Evolutionary conservation across 2,329 filamentous ascomycete species (phyloP).

Genomic region (Hypoxylon sp.): DNA sequence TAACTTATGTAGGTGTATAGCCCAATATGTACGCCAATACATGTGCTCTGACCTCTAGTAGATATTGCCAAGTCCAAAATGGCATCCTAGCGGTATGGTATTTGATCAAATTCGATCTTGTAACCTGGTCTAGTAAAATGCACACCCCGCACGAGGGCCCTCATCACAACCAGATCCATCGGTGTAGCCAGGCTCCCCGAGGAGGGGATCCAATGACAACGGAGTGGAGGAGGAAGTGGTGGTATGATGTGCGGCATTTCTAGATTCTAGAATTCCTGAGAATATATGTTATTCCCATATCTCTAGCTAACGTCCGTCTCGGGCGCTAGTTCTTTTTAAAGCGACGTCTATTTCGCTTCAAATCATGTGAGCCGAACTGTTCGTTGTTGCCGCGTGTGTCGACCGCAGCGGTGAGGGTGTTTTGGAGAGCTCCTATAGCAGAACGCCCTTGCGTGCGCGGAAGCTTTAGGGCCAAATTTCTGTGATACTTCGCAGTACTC

Average conservation of each 20-base stretch:
- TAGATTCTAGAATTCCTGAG: conserved; percentile 14
- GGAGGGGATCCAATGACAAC: conserved; percentile 21
- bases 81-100: conserved; percentile 24
- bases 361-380: conserved; percentile 51
- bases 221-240: not conserved
- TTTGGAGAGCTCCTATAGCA: conserved; percentile 74
- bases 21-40: conserved; percentile 5
- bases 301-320: not conserved
- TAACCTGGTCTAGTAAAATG: conserved; percentile 15
- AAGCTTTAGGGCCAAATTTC: conserved; percentile 68
- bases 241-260: conserved; percentile 32
- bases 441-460: conserved; percentile 62
- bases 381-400: conserved; percentile 61
- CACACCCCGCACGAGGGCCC: conserved; percentile 26
- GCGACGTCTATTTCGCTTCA: not conserved
- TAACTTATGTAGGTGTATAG: conserved; percentile 10
- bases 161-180: conserved; percentile 18
- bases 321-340: not conserved
- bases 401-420: conserved; percentile 71
- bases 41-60: not conserved
- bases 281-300: conserved; percentile 18
- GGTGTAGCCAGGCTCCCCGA: conserved; percentile 5
- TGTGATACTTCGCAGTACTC: conserved; percentile 75
- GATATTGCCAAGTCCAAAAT: conserved; percentile 12
- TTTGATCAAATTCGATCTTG: conserved; percentile 15